A percentile compares a stretch with the other conserved stretches of the same genome.
phyloP scores from a whole-genome alignment of 2,329 filamentous ascomycete genomes.

The Didymella pinodella region DNA sequence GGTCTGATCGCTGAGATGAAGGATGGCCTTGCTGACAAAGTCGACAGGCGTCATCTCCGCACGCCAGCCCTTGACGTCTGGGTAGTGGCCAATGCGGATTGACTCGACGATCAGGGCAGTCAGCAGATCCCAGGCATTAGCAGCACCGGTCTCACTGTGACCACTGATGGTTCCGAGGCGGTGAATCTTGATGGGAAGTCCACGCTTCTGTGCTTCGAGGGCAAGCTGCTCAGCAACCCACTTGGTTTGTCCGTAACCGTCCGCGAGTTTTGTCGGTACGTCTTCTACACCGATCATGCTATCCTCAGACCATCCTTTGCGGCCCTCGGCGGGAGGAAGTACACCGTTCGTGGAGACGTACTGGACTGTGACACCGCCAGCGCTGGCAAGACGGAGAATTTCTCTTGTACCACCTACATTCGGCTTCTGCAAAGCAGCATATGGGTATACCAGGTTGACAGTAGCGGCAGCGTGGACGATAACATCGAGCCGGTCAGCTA shows the following conservation, averaged over 20 bases:
- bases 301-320: conserved; percentile 75
- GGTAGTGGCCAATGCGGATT: conserved; percentile 73
- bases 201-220: conserved; percentile 71
- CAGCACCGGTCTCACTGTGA: conserved; percentile 76
- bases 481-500: conserved; percentile 72
- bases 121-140: conserved; percentile 80
- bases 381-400: conserved; percentile 73
- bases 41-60: conserved; percentile 87
- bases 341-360: conserved; percentile 85
- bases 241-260: conserved; percentile 82
- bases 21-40: conserved; percentile 77
- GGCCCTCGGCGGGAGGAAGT: conserved; percentile 67
- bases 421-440: conserved; percentile 75
- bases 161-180: conserved; percentile 81
- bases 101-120: conserved; percentile 81
- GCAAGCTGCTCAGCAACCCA: conserved; percentile 83
- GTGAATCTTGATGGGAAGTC: conserved; percentile 74
- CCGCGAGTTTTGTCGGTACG: conserved; percentile 72
- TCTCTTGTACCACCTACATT: conserved; percentile 84
- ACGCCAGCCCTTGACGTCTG: conserved; percentile 76
- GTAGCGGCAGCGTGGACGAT: conserved; percentile 80
- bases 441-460: conserved; percentile 78
- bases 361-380: conserved; percentile 74
- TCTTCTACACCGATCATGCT: conserved; percentile 71
- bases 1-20: conserved; percentile 71